phyloP scores from a whole-genome alignment of 768 basidiomycete species.

The Austroboletus eburneus region DNA sequence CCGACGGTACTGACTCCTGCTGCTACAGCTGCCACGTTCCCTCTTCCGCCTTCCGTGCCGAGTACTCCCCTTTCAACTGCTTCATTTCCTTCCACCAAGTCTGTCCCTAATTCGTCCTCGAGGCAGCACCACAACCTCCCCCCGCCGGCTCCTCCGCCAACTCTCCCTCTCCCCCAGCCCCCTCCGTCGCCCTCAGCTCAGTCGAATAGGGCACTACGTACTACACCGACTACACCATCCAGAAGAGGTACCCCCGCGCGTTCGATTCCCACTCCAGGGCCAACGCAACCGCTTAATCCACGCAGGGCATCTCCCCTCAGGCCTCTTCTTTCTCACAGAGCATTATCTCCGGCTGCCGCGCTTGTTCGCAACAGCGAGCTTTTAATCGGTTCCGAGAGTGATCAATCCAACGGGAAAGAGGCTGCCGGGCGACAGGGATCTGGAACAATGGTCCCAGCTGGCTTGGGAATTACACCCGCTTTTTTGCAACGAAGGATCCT shows the following conservation, averaged over 20 bases:
- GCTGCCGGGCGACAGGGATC: constrained; percentile 14
- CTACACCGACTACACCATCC: constrained; percentile 4
- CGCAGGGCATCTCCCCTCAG: constrained; percentile 22
- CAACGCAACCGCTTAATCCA: constrained; percentile 14
- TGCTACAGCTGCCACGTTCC: constrained; percentile 3
- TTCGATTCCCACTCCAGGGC: constrained; percentile 9
- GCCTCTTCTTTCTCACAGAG: constrained; percentile 17
- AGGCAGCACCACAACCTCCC: constrained; percentile 28
- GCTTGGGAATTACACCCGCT: constrained; percentile 16
- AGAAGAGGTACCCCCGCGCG: constrained; percentile 14
- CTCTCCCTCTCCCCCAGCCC: constrained; percentile 27
- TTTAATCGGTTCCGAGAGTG: neutral
- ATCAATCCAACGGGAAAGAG: constrained; percentile 9
- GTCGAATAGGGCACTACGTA: neutral
- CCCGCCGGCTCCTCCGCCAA: constrained; percentile 30
- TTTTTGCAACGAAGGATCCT: constrained; percentile 31
- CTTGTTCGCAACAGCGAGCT: neutral
- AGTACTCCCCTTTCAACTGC: constrained; percentile 17
- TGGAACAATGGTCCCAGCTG: neutral
- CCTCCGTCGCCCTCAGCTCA: constrained; percentile 16
- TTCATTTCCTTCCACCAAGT: constrained; percentile 11
- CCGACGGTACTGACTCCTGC: constrained; percentile 4
- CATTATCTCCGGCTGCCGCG: neutral
- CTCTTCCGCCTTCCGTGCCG: constrained; percentile 18
- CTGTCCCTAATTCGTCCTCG: constrained; percentile 12